Evolutionary conservation across 805 yeast species (phyloP), one percentile per base, ranked within the genome.

Genomic region (Danielozyma ontarioensis): DNA sequence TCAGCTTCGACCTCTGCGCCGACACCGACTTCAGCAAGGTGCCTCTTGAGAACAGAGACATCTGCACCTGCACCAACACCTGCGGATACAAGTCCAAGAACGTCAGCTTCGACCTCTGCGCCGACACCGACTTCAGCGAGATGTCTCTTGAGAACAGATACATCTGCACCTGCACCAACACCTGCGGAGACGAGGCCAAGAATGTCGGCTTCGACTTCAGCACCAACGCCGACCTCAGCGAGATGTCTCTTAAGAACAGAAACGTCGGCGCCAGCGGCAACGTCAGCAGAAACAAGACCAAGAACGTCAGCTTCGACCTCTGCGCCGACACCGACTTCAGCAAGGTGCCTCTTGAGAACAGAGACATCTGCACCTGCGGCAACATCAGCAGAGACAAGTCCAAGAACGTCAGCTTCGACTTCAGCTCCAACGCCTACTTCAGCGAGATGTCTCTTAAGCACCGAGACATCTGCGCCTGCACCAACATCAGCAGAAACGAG

Each of bases 11-110:
- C 25, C n/a, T 22, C 35, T 19, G 35, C 35, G 12, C 26, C 29
- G 35, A 29, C 18, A 24, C 41, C 48, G n/a, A 37, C 34, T 16
- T 35, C 44, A 24, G 41, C 51, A 21, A 45, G 16, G 35, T 45
- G 38, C 33, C 36, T 46, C 31, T 50, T 48, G 14, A 29, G 30
- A 27, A 49, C 29, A 17, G 34, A 40, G 27, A 27, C 47, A 14
- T 21, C 42, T 16, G 34, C 40, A 13, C 37, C 45, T 24, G 25
- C 37, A 23, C 39, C 39, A 17, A 40, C 35, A 18, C 36, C 29
- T 17, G 39, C 43, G 19, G 19, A 21, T 10, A 32, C 33, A 17
- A 34, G 27, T 8, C 38, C 40, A 12, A 19, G 38, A 18, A 35
- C 29, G 21, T 27, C 41, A 28, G 15, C 37, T 19, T 13, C 28